Evolutionary conservation across 2,329 filamentous ascomycete genomes (phyloP), one percentile per base, ranked within the genome.

Genomic region (Lachnellula willkommii): DNA sequence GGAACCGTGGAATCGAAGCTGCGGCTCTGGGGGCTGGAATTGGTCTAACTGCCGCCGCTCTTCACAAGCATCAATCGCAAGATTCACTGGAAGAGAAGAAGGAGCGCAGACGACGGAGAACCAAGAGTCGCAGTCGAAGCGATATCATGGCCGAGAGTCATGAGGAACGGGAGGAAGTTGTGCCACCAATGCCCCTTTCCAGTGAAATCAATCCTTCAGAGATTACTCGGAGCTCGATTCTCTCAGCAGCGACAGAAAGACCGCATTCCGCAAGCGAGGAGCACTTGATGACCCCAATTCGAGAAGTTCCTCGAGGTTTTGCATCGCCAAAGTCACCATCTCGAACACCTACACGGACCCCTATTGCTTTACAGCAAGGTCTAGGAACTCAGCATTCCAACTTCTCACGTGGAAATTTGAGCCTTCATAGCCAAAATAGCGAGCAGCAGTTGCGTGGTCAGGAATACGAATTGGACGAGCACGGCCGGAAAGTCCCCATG

Each of bases 161-260:
- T 40, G 80, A 80, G 5, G 76, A 80, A 28, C 67, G 63, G 57
- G 76, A 83, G 51, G 76, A 84, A 49, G 81, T 89, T 12, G 71
- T 73, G 5, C 87, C 91, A 6, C 89, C 89, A 5, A 90, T 96
- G 87, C 93, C 93, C 2, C 79, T 96, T 60, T 87, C 88, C 71
- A 96, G 92, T 71, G 89, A 90, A 54, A 82, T 95, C 55, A 88
- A 89, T 62, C 83, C 88, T 43, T 95, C 93, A 0, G 92, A 96
- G 51, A 73, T 96, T 54, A 97, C 93, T 0, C 81, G 93, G 64
- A 88, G 88, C 15, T 96, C 93, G 0, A 89, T 97, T 53, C 74
- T 94, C 17, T 94, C 92, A 5, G 88, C 89, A 32, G 85, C 88
- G 28, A 89, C 89, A 0, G 89, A 90, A 61, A 77, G 84, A 51